Evolutionary conservation across 495 filamentous ascomycete genomes (phyloP), one percentile per base, ranked within the genome.

Genomic region (Aspergillus egyptiacus): DNA sequence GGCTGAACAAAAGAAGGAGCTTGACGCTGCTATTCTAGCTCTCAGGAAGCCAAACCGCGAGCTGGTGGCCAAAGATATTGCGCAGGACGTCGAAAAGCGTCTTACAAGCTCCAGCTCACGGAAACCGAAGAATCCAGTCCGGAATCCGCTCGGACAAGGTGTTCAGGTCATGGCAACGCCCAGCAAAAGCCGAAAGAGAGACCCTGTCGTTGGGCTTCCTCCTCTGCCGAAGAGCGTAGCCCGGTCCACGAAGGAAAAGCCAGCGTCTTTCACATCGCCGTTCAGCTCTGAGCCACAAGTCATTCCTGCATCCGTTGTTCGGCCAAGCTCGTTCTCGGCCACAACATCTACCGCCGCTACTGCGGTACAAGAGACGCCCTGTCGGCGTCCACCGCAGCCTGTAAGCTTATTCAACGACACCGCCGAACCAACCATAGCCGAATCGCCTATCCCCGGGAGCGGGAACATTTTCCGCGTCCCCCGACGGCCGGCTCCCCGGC

Each of bases 31-130:
- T 10, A 96, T 97, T 49, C 71, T 78, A 9, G 75, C 86, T 1
- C 70, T 97, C 22, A 87, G 89, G 56, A 95, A 84, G 63, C 93
- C 93, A 5, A 95, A 96, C 59, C 77, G 93, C 46, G 76, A 83
- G 5, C 70, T 91, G 33, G 88, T 86, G 10, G 82, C 81, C 10
- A 82, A 82, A 54, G 82, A 84, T 40, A 71, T 89, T 31, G 84
- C 78, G 6, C 82, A 91, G 3, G 82, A 79, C 43, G 80, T 80
- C 8, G 84, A 86, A 51, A 81, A 78, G 43, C 45, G 57, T 57
- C 76, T 86, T 48, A 63, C 45, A 15, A 52, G 38, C 28, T 58
- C 63, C 31, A 70, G 65, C 42, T 64, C 66, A 13, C 62, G 72
- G n/a, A 73, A 86, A 67, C 58, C 80, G 4, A 85, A 79, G 54